Evolutionary conservation across 2,329 filamentous ascomycete genomes (phyloP).

Genomic region (Davidsoniella eucalypti): DNA sequence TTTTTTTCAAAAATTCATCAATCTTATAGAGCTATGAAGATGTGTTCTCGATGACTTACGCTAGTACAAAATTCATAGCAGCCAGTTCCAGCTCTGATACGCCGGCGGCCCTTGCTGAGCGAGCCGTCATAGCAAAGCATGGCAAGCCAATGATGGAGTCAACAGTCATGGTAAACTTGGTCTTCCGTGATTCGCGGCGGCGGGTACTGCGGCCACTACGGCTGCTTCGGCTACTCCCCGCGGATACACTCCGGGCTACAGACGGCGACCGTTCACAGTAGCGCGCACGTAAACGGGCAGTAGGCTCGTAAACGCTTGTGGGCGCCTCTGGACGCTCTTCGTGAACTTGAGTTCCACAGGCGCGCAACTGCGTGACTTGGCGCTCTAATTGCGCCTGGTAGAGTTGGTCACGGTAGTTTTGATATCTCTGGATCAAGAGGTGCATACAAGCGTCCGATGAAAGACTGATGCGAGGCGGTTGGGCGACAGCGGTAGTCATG

Average conservation of each 20-base stretch:
- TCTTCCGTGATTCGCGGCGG: not conserved
- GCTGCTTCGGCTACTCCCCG: not conserved
- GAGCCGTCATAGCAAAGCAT: slow-evolving; percentile 7
- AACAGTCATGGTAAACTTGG: slow-evolving; percentile 3
- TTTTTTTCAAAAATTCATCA: no score
- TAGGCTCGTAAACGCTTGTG: not conserved
- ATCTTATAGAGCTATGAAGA: no score
- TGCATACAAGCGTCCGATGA: slow-evolving; percentile 7
- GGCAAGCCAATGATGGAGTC: slow-evolving; percentile 7
- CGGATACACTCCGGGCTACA: slow-evolving; percentile 1
- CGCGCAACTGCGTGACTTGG: slow-evolving; percentile 7
- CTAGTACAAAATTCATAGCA: slow-evolving; percentile 11
- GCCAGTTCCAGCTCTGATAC: slow-evolving; percentile 7
- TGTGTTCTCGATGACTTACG: slow-evolving; percentile 6
- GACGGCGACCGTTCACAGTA: slow-evolving; percentile 7
- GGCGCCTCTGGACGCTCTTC: not conserved
- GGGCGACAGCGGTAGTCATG: not conserved
- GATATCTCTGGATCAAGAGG: slow-evolving; percentile 10
- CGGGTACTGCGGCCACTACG: not conserved
- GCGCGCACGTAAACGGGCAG: not conserved
- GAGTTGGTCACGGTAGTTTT: slow-evolving; percentile 9
- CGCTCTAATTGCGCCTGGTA: slow-evolving; percentile 3
- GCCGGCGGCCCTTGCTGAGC: not conserved
- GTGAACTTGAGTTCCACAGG: not conserved
- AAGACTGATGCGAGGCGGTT: not conserved